Base-by-base conservation (phyloP, 225 moss, liverwort and hornwort genomes). In the Ulota crispa region DNA sequence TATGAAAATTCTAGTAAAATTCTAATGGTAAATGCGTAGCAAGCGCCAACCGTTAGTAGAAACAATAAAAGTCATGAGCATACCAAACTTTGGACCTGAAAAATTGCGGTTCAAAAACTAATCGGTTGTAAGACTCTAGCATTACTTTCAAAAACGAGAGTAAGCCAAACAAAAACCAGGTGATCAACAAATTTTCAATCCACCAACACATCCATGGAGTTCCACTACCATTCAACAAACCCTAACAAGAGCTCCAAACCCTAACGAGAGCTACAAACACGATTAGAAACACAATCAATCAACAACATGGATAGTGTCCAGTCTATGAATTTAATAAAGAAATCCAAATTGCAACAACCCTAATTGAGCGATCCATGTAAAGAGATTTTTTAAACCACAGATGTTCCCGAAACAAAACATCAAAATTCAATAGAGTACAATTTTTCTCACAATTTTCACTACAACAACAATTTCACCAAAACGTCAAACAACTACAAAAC, bases 171-270 rank as follows among this genome's bases (percentile, higher is more conserved):
- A 73, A 47, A 23, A 30, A 73, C 34, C 34, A 34, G 15, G 21
- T n/a, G 32, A 43, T 61, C 31, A 70, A 56, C 7, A 47, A 36
- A 14, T 13, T 4, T 41, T 14, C 55, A 31, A 32, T 59, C 43
- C 34, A 81, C 66, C 43, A 63, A 67, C 19, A 24, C 7, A 34
- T 45, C 43, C 43, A 59, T 21, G 27, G 32, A 52, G 30, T 30
- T 53, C 37, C 19, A 41, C 68, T 52, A 56, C 36, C 28, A 66
- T 83, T 83, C 47, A 83, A 21, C 20, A 67, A 60, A 68, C 8
- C 60, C 60, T 28, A 73, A 72, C 4, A 57, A 3, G 39, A 2
- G 34, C 41, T 56, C 32, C 72, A 66, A 43, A 72, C 32, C 67
- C 60, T 28, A 73, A 65, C 4, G 56, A 3, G 30, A 2, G 27